Evolutionary conservation across 768 basidiomycete genomes (phyloP).

Genomic region (Tricholoma flavovirens): DNA sequence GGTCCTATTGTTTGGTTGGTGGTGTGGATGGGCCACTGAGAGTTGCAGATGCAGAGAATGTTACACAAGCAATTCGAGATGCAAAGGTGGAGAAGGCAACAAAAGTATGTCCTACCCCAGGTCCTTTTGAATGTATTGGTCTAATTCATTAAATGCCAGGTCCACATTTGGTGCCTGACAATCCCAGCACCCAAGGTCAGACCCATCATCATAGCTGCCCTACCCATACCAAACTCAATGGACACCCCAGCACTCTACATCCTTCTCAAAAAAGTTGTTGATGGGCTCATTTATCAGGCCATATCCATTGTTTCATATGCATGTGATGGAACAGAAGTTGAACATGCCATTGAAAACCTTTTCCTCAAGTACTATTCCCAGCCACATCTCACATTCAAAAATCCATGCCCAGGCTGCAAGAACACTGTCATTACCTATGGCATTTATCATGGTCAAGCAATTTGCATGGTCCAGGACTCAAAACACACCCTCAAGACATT

Average conservation of each 20-base stretch:
- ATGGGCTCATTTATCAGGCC: constrained; percentile 17
- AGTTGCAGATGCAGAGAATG: constrained; percentile 13
- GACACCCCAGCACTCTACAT: constrained; percentile 11
- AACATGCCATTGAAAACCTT: constrained; percentile 20
- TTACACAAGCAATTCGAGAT: constrained; percentile 10
- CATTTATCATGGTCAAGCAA: constrained; percentile 7
- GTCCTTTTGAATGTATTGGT: neutral
- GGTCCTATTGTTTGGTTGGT: neutral
- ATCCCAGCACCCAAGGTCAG: no score
- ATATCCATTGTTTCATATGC: constrained; percentile 28
- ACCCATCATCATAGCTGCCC: constrained; percentile 26
- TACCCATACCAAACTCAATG: constrained; percentile 17
- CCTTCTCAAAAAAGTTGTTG: constrained; percentile 15
- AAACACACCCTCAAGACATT: constrained; percentile 27
- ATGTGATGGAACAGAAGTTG: constrained; percentile 30
- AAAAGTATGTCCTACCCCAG: constrained; percentile 13
- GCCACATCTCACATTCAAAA: neutral
- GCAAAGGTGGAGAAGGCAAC: constrained; percentile 14
- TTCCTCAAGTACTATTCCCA: constrained; percentile 6
- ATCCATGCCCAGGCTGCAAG: neutral
- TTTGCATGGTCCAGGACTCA: constrained; percentile 24
- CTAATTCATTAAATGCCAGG: constrained; percentile 7
- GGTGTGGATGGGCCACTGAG: neutral
- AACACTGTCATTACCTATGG: constrained; percentile 7
- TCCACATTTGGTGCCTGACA: constrained; percentile 27